Evolutionary conservation across 1,139 yeast genomes (phyloP).

Genomic region (Blastobotrys indianensis): DNA sequence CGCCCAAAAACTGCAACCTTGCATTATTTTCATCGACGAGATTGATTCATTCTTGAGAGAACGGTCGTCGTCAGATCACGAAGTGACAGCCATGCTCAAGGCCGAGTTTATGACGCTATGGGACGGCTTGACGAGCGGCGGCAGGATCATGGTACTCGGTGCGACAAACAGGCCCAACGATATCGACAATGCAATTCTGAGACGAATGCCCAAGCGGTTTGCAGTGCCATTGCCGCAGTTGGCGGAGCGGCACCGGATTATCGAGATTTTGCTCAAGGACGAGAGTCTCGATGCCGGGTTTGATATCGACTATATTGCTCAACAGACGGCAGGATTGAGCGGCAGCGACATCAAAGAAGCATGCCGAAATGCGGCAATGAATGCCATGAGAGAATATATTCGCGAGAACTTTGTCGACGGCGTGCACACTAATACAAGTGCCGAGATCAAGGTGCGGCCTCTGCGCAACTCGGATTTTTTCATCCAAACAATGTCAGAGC

Average conservation of each 20-base stretch:
- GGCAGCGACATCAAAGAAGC: conserved; percentile 90
- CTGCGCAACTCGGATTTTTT: conserved; percentile 37
- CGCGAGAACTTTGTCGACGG: conserved; percentile 30
- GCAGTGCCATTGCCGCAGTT: conserved; percentile 69
- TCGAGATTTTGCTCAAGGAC: conserved; percentile 58
- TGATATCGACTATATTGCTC: conserved; percentile 55
- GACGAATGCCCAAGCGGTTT: conserved; percentile 90
- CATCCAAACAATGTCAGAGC: conserved; percentile 24
- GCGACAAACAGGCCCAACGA: conserved; percentile 93
- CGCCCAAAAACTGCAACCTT: conserved; percentile 87
- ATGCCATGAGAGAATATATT: conserved; percentile 82
- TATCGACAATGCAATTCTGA: conserved; percentile 84
- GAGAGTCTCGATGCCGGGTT: conserved; percentile 52
- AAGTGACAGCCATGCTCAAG: conserved; percentile 89
- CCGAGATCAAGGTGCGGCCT: conserved; percentile 36
- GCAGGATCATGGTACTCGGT: conserved; percentile 82
- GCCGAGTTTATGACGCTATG: conserved; percentile 98
- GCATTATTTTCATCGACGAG: conserved; percentile 93
- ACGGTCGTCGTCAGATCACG: conserved; percentile 81
- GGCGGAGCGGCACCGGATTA: conserved; percentile 63
- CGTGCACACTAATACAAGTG: conserved; percentile 23
- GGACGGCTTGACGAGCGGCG: conserved; percentile 82
- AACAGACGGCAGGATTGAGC: conserved; percentile 65
- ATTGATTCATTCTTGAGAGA: conserved; percentile 92
- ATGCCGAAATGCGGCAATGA: conserved; percentile 89